phyloP scores from a whole-genome alignment of 768 basidiomycete species.

The Pleurotus sapidus region DNA sequence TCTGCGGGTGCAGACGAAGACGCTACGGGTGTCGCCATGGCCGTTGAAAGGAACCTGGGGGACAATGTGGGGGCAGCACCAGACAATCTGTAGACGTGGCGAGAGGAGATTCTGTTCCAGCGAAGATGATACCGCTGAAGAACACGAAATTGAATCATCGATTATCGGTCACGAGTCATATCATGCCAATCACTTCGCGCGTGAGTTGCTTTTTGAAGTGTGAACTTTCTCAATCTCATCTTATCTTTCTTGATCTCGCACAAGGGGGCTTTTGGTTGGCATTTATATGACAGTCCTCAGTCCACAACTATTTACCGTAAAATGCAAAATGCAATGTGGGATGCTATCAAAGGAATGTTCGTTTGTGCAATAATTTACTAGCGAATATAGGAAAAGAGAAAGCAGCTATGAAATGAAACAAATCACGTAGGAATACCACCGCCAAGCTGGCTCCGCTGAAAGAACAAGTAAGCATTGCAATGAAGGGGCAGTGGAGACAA shows the following conservation, averaged over 20 bases:
- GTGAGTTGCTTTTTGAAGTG: not conserved
- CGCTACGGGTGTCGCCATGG: conserved; percentile 54
- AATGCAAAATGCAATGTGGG: not conserved
- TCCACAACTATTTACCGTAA: not conserved
- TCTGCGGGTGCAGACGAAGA: conserved; percentile 54
- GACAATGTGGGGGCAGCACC: conserved; percentile 9
- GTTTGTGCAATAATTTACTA: not conserved
- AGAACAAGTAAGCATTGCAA: not conserved
- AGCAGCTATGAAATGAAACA: not conserved
- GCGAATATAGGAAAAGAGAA: not conserved
- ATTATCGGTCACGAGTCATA: conserved; percentile 8
- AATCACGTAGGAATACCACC: not conserved
- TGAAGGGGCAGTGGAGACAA: conserved; percentile 12
- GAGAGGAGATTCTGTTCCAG: conserved; percentile 28
- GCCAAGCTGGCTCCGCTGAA: conserved; percentile 3
- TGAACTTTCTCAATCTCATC: not conserved
- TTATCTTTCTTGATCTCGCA: not conserved
- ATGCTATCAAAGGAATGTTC: not conserved
- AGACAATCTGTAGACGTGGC: conserved; percentile 23
- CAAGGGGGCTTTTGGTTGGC: not conserved
- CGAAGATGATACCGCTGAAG: conserved; percentile 23
- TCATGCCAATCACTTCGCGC: conserved; percentile 1
- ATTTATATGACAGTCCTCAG: not conserved
- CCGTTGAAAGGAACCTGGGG: conserved; percentile 23
- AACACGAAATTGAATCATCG: conserved; percentile 6